These are phyloP conservation scores for Wickerhamomyces sydowiorum DNA, from an alignment of 805 yeast genomes.

Conservation along the genomic window DNA sequence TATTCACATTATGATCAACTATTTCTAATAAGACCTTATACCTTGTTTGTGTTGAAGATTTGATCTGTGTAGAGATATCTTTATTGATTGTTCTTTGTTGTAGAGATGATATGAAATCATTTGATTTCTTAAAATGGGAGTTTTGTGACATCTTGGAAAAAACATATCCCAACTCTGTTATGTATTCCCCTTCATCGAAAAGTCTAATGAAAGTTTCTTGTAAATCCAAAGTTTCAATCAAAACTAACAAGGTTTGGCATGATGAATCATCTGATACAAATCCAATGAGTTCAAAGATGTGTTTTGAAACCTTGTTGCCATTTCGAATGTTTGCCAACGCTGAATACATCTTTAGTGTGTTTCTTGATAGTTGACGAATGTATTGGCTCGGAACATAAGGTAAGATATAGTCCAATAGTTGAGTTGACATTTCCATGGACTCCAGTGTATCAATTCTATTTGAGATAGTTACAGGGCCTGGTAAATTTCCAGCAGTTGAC, in stretches of 20 bases:
- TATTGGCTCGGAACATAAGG: constrained; percentile 12
- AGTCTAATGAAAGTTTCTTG: constrained; percentile 3
- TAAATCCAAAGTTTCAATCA: constrained; percentile 8
- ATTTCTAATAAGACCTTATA: constrained; percentile 20
- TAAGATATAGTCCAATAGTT: constrained; percentile 10
- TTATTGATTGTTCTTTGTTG: background rate
- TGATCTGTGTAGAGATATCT: constrained; percentile 13
- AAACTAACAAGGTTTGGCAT: constrained; percentile 6
- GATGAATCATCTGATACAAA: constrained; percentile 5
- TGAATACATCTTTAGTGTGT: constrained; percentile 3
- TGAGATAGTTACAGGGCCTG: constrained; percentile 19
- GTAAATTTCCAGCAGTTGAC: constrained; percentile 4
- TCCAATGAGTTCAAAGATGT: constrained; percentile 5
- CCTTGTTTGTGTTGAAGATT: constrained; percentile 12
- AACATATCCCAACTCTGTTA: constrained; percentile 5
- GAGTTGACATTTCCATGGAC: constrained; percentile 1
- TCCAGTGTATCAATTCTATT: constrained; percentile 11
- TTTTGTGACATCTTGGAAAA: constrained; percentile 9
- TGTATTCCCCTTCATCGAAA: constrained; percentile 3
- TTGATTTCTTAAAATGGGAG: background rate
- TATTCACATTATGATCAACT: constrained; percentile 20
- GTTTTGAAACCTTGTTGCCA: background rate
- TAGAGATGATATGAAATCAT: background rate
- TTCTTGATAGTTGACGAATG: constrained; percentile 9
- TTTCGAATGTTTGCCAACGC: constrained; percentile 1